phyloP scores from a whole-genome alignment of 331 rosid species.

The Arachis monticola region DNA sequence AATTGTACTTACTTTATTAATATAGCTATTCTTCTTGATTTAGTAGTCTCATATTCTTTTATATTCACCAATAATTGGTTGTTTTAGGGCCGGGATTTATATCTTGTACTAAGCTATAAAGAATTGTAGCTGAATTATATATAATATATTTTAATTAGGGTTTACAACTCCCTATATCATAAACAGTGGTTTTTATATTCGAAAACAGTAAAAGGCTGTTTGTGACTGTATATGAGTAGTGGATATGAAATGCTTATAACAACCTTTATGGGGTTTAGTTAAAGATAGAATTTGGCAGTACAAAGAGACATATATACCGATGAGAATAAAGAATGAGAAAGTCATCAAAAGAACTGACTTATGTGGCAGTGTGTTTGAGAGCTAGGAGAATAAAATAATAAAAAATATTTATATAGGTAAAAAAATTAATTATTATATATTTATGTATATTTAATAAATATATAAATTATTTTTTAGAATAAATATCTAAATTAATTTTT shows the following conservation, averaged over 20 bases:
- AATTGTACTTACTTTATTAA: too few species aligned
- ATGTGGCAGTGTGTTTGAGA: slow-evolving; percentile 35
- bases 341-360: slow-evolving; percentile 52
- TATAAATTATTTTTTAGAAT: too few species aligned
- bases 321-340: slow-evolving; percentile 51
- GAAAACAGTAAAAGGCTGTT: slow-evolving; percentile 75
- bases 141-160: slow-evolving; percentile 9
- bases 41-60: too few species aligned
- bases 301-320: slow-evolving; percentile 41
- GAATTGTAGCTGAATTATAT: slow-evolving; percentile 23
- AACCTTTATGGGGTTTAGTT: slow-evolving; percentile 88
- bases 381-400: slow-evolving; percentile 20
- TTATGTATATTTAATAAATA: too few species aligned
- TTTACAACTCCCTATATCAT: background rate
- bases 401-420: too few species aligned
- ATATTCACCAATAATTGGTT: too few species aligned
- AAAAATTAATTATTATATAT: too few species aligned
- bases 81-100: too few species aligned
- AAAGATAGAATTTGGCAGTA: slow-evolving; percentile 80
- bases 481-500: too few species aligned
- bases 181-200: slow-evolving; percentile 31
- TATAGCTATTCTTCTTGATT: too few species aligned
- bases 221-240: slow-evolving; percentile 73
- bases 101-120: background rate
- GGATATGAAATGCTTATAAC: slow-evolving; percentile 47